phyloP scores from a whole-genome alignment of 176 grass and related monocot genomes.

The Triticum urartu region DNA sequence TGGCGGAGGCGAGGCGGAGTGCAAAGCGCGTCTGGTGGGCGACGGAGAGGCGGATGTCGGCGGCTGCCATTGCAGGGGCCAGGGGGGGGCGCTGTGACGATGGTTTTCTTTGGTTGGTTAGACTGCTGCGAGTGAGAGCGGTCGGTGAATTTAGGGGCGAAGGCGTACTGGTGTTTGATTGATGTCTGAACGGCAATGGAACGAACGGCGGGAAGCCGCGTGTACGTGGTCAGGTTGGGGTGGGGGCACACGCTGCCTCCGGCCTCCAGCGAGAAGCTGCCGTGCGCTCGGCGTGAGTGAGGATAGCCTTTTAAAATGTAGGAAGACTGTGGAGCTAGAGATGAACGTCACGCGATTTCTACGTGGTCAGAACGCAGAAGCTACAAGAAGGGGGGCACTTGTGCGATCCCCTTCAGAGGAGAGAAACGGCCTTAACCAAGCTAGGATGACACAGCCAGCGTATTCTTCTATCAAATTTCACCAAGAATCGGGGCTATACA shows the following conservation, averaged over 20 bases:
- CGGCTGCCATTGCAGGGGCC: slow-evolving; percentile 24
- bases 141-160: neutral
- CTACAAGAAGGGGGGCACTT: neutral
- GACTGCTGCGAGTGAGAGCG: neutral
- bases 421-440: too few relatives aligned
- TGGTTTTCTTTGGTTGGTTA: neutral
- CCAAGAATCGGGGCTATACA: too few relatives aligned
- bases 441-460: too few relatives aligned
- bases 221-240: neutral
- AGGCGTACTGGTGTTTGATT: neutral
- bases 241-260: neutral
- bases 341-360: too few relatives aligned
- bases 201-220: neutral
- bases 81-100: too few relatives aligned
- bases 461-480: too few relatives aligned
- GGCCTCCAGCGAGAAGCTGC: neutral
- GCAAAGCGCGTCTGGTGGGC: slow-evolving; percentile 63
- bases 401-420: neutral
- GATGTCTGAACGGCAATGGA: neutral
- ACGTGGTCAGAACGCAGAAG: too few relatives aligned
- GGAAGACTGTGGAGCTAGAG: neutral
- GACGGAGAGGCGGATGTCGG: slow-evolving; percentile 60
- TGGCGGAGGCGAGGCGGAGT: slow-evolving; percentile 50
- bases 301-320: neutral
- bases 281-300: neutral